Evolutionary conservation across 2,329 filamentous ascomycete genomes (phyloP).

Genomic region (Botrytis sinoallii): DNA sequence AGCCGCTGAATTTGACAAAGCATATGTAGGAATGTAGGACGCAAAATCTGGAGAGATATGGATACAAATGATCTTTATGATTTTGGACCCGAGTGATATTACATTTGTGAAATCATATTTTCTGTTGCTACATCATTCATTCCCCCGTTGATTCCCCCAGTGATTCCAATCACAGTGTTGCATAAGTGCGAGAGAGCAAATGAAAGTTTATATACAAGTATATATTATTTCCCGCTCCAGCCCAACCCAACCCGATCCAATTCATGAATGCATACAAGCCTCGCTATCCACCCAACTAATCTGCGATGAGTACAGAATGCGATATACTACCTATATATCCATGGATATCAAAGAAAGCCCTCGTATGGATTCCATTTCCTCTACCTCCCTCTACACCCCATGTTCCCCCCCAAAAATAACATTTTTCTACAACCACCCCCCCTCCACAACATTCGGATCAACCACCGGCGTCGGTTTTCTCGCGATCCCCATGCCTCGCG

Average conservation of each 20-base stretch:
- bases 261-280: neutral
- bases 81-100: neutral
- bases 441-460: neutral
- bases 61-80: neutral
- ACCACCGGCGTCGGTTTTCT: neutral
- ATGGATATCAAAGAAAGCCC: neutral
- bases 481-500: neutral
- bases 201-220: neutral
- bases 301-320: neutral
- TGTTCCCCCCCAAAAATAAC: fast-evolving
- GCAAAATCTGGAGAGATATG: neutral
- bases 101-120: neutral
- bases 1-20: fast-evolving
- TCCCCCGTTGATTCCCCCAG: no score
- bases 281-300: neutral
- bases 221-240: neutral
- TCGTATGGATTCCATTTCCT: neutral
- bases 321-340: neutral
- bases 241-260: neutral
- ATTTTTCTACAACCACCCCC: neutral
- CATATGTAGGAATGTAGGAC: neutral
- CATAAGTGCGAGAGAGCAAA: neutral
- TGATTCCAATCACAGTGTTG: neutral
- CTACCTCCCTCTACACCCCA: neutral
- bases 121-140: neutral